Conservation (phyloP, 306 rosid genomes). For the Sesbania bispinosa region DNA sequence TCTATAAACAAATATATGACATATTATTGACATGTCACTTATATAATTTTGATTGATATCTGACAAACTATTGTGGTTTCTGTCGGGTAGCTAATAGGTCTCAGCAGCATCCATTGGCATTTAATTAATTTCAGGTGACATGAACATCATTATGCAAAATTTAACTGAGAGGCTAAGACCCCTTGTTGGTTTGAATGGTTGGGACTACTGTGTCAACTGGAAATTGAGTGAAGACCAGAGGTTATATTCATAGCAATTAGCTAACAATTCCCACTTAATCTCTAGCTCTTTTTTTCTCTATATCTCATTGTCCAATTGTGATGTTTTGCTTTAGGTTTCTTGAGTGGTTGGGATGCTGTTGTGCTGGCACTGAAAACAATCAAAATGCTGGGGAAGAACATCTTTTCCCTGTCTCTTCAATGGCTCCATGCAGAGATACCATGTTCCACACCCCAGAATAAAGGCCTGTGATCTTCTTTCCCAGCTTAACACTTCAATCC, state of each 20-base stretch:
- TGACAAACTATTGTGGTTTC: constrained; percentile 29
- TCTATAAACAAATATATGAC: background rate
- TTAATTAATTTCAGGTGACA: constrained; percentile 41
- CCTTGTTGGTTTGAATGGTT: constrained; percentile 67
- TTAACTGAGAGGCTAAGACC: constrained; percentile 70
- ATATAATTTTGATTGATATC: constrained; percentile 17
- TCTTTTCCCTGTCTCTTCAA: constrained; percentile 54
- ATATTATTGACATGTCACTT: background rate
- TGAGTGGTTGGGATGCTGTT: constrained; percentile 81
- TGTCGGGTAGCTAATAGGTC: constrained; percentile 15
- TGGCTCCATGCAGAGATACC: constrained; percentile 67
- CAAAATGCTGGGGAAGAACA: constrained; percentile 61
- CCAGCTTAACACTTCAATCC: constrained; percentile 54
- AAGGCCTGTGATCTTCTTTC: constrained; percentile 67
- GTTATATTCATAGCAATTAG: constrained; percentile 33
- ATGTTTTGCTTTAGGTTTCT: constrained; percentile 49
- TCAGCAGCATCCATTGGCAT: constrained; percentile 18
- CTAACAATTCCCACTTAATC: background rate
- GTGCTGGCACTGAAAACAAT: constrained; percentile 63
- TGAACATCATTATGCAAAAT: constrained; percentile 51
- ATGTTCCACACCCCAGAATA: constrained; percentile 57
- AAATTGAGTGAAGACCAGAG: constrained; percentile 82
- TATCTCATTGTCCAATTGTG: constrained; percentile 9
- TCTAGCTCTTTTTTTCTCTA: background rate
- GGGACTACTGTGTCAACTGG: constrained; percentile 88